Percentiles rank a stretch among this genome's conserved stretches.
Conservation (phyloP, 257 asterid species). For the Jasminum sambac region DNA sequence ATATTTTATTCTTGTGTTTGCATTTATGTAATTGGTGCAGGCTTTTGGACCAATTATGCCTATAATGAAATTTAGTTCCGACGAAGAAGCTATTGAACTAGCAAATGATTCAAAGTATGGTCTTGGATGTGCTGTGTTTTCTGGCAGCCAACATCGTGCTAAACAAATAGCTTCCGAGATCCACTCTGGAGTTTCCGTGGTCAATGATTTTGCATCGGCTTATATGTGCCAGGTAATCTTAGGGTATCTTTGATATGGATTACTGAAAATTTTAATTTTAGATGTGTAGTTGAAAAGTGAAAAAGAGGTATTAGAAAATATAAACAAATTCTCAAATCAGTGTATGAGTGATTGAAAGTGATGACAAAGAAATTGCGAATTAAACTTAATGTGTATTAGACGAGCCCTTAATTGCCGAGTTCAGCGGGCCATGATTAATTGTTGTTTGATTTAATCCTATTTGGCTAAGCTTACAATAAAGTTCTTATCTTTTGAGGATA, state of each 20-base stretch:
- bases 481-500: too few species aligned
- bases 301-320: too few species aligned
- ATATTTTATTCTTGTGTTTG: constrained; percentile 17
- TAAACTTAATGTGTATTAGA: too few species aligned
- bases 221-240: constrained; percentile 96
- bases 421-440: not conserved
- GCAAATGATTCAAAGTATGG: constrained; percentile 96
- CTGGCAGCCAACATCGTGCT: constrained; percentile 91
- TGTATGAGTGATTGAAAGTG: too few species aligned
- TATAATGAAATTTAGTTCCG: constrained; percentile 85
- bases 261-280: too few species aligned
- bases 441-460: not conserved
- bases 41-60: constrained; percentile 99
- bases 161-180: constrained; percentile 73
- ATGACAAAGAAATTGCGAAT: too few species aligned
- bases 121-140: constrained; percentile 98
- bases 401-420: not conserved
- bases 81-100: constrained; percentile 80
- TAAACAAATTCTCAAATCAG: too few species aligned
- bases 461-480: not conserved
- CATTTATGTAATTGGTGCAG: constrained; percentile 40
- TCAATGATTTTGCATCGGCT: constrained; percentile 87
- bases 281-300: too few species aligned
- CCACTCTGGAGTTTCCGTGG: constrained; percentile 87
- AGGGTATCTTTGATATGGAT: too few species aligned